phyloP scores from a whole-genome alignment of 2,329 filamentous ascomycete species.

The Pseudogymnoascus sp. region DNA sequence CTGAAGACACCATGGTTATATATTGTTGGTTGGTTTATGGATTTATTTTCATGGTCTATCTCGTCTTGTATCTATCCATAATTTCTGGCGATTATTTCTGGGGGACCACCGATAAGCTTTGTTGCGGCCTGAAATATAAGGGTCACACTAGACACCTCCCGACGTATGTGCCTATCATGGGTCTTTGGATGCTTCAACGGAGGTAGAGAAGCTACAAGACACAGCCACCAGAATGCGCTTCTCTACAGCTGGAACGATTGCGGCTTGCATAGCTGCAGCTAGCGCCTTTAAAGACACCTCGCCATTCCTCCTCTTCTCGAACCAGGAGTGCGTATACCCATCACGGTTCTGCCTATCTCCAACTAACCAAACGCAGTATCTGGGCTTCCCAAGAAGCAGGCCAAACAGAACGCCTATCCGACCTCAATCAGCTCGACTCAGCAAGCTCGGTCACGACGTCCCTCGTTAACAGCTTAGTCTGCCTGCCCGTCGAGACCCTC shows the following conservation, averaged over 20 bases:
- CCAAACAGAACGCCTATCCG: neutral
- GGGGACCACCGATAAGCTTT: neutral
- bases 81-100: slow-evolving; percentile 9
- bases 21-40: slow-evolving; percentile 3
- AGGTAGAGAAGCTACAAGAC: slow-evolving; percentile 1
- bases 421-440: neutral
- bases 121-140: neutral
- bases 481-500: slow-evolving; percentile 33
- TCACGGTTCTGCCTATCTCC: neutral
- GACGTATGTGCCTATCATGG: slow-evolving; percentile 7
- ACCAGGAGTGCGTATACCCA: slow-evolving; percentile 56
- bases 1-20: slow-evolving; percentile 15
- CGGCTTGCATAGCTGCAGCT: slow-evolving; percentile 50
- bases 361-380: slow-evolving; percentile 6
- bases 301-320: slow-evolving; percentile 84
- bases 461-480: neutral
- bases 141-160: neutral
- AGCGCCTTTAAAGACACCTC: slow-evolving; percentile 78
- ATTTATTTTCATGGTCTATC: slow-evolving; percentile 9
- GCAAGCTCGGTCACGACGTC: neutral
- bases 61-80: slow-evolving; percentile 5
- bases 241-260: slow-evolving; percentile 41
- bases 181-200: slow-evolving; percentile 3
- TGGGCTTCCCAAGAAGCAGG: neutral
- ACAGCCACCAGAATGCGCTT: slow-evolving; percentile 43